Evolutionary conservation across 2,329 filamentous ascomycete species (phyloP).

Genomic region (Pseudopithomyces chartarum): DNA sequence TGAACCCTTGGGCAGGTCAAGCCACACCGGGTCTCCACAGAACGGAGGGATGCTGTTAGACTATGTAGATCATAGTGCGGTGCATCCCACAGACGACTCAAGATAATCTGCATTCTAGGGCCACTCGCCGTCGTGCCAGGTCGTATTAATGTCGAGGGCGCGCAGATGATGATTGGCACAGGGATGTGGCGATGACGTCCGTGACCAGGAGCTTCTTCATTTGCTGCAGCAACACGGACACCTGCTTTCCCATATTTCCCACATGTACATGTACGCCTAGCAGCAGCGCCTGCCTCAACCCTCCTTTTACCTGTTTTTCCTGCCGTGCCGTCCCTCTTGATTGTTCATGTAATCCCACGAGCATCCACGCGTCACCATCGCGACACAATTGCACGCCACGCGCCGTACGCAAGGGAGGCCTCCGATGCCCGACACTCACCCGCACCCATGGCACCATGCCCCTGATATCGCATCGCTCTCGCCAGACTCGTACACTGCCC

Average conservation of each 20-base stretch:
- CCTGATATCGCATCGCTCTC: slow-evolving; percentile 44
- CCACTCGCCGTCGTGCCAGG: not conserved
- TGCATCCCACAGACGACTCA: no score
- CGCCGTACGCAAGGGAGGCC: slow-evolving; percentile 11
- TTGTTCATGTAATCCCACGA: not conserved
- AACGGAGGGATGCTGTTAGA: no score
- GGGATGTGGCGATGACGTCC: not conserved
- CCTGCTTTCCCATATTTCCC: no score
- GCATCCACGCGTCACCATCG: slow-evolving; percentile 7
- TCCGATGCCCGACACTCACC: slow-evolving; percentile 36
- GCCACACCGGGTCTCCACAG: no score
- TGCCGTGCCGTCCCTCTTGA: no score
- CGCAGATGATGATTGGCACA: not conserved
- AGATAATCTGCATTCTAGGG: no score
- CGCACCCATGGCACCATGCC: slow-evolving; percentile 40
- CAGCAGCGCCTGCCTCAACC: not conserved
- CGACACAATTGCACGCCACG: not conserved
- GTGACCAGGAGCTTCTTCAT: no score
- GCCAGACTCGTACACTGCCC: slow-evolving; percentile 59
- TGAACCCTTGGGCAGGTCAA: no score
- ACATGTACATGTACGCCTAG: no score
- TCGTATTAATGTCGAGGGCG: not conserved
- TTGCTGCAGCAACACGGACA: no score
- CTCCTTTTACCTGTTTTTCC: not conserved
- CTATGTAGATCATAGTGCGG: no score